phyloP scores from a whole-genome alignment of 164 flowering plant species.

The Aristolochia contorta region DNA sequence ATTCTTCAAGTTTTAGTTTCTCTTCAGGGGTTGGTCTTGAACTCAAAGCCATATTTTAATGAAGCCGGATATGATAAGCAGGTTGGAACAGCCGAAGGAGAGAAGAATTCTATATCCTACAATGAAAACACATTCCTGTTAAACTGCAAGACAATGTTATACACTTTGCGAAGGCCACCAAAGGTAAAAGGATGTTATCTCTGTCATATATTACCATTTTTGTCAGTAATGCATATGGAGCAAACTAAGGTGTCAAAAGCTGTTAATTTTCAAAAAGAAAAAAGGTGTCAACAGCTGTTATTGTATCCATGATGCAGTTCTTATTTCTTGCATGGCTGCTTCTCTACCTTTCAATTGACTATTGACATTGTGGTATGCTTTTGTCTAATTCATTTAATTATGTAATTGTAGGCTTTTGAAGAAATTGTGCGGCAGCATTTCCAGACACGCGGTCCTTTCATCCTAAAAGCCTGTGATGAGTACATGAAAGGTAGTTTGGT shows the following conservation, averaged over 20 bases:
- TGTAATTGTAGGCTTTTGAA: conserved; percentile 63
- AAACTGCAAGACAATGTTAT: conserved; percentile 93
- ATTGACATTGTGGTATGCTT: too few relatives aligned
- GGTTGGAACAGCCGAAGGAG: conserved; percentile 97
- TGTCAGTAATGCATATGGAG: too few relatives aligned
- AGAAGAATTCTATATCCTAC: conserved; percentile 91
- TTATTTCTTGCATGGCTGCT: too few relatives aligned
- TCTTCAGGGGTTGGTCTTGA: conserved; percentile 90
- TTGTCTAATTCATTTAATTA: background rate
- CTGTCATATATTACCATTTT: background rate
- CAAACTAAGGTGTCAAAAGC: too few relatives aligned
- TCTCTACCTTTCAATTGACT: too few relatives aligned
- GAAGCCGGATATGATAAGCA: conserved; percentile 99
- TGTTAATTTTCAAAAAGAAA: too few relatives aligned
- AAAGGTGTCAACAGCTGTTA: too few relatives aligned
- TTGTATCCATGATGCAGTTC: too few relatives aligned
- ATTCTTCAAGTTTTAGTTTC: conserved; percentile 98
- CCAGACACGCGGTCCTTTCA: conserved; percentile 65
- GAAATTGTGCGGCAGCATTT: conserved; percentile 73
- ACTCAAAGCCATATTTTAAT: conserved; percentile 92
- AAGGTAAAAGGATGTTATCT: conserved; percentile 39
- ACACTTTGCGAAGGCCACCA: conserved; percentile 77
- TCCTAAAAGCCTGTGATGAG: conserved; percentile 92
- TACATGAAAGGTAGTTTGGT: conserved; percentile 81
- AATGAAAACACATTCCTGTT: conserved; percentile 92